Base-by-base conservation (phyloP, 2,329 filamentous ascomycete genomes). In the Gnomoniopsis smithogilvyi region DNA sequence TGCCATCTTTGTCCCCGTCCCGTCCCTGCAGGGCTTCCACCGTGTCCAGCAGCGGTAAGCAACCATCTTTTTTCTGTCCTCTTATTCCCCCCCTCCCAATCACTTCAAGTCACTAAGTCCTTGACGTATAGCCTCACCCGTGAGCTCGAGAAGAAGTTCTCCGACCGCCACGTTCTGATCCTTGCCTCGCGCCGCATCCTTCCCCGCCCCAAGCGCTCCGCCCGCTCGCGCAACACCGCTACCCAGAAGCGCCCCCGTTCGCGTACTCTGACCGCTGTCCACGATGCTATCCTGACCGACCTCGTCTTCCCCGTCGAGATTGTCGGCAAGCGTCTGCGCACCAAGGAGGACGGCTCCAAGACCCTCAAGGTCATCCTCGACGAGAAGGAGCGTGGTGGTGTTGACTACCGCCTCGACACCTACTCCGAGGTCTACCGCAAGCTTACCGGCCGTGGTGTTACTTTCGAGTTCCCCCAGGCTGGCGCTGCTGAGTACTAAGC, bases 101-200 rank as follows among this genome's bases (percentile, higher is more conserved):
- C 15, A 6, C 6, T 38, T 8, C 17, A 21, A 6, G 24, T 58
- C 21, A 52, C 46, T 43, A 8, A 11, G 8, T 3, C 17, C 14
- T 19, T 10, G 3, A 15, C n/a, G 38, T 30, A 46, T 65, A 98
- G 94, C 78, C 89, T 99, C 77, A 99, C 95, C 81, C 95, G 95
- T 83, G 95, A 99, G 87, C 93, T 99, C 77, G 95, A 99, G 90
- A 99, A 99, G 92, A 99, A 99, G 86, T 99, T 99, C 92, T 98
- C 95, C 68, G 95, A 99, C 87, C 95, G 95, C 82, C 95, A 99
- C 82, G 95, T 99, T 79, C 86, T 99, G 79, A 92, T 99, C 88
- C 90, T 99, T 73, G 95, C 95, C 72, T 96, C 94, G 76, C 95
- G 95, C 87, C 95, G 95, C 81, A 99, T 99, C 75, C 87, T 99